Conservation (phyloP, 1,284 basidiomycete species). For the Trametes sp. region DNA sequence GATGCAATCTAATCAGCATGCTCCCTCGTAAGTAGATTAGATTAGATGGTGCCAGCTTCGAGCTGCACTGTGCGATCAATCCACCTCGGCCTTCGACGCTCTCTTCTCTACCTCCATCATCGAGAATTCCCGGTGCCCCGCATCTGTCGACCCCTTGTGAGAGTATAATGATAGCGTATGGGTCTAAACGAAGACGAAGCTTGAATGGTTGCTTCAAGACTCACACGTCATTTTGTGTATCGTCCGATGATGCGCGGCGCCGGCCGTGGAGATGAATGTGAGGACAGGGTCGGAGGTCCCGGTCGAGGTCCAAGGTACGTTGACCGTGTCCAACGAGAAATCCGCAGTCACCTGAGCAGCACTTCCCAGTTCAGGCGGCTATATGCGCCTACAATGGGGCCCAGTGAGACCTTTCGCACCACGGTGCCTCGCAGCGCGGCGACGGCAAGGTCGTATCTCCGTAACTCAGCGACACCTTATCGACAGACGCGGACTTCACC, state of each 20-base stretch:
- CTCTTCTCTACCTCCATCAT: no score
- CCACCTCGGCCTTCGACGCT: no score
- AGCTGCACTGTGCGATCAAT: no score
- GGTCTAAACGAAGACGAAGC: no score
- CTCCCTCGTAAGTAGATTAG: not conserved
- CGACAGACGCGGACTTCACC: not conserved
- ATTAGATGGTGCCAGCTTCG: not conserved
- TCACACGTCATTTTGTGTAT: not conserved
- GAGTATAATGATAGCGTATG: no score
- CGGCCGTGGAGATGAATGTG: not conserved
- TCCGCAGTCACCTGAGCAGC: not conserved
- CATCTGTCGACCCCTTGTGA: no score
- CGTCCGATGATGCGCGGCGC: not conserved
- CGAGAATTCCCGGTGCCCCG: no score
- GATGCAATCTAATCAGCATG: constrained; percentile 4
- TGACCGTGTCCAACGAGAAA: no score
- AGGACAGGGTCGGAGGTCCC: not conserved
- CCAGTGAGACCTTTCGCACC: not conserved
- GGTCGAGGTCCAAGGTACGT: not conserved
- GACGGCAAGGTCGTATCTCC: constrained; percentile 11
- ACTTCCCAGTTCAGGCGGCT: not conserved
- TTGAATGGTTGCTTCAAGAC: no score
- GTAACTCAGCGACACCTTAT: not conserved
- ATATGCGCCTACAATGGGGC: not conserved
- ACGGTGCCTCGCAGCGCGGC: constrained; percentile 8